phyloP scores from a whole-genome alignment of 2,329 filamentous ascomycete genomes.

The Fusarium sp. region DNA sequence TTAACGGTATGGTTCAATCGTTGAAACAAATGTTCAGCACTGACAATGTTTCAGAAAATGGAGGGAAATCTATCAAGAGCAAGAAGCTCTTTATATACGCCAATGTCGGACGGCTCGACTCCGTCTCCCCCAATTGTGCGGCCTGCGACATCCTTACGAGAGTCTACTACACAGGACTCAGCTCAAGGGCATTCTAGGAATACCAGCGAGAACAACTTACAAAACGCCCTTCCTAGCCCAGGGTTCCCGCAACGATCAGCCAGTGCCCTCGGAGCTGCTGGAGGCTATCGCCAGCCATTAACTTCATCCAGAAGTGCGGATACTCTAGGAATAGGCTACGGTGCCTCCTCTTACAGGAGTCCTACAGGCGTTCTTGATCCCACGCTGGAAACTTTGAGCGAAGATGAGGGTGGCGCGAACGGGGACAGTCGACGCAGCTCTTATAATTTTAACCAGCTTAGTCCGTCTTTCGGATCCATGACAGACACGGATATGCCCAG shows the following conservation, averaged over 20 bases:
- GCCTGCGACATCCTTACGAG: conserved; percentile 46
- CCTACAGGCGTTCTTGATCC: conserved; percentile 59
- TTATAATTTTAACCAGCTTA: conserved; percentile 56
- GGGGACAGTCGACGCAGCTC: conserved; percentile 41
- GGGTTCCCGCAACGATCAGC: conserved; percentile 68
- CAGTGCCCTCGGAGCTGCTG: conserved; percentile 72
- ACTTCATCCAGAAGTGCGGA: conserved; percentile 61
- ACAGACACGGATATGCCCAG: conserved; percentile 68
- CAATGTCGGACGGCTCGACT: conserved; percentile 64
- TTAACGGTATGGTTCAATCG: conserved; percentile 75
- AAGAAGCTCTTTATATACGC: conserved; percentile 71
- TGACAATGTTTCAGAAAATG: conserved; percentile 76
- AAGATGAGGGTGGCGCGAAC: conserved; percentile 61
- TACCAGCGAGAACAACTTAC: conserved; percentile 51
- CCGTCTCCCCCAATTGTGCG: conserved; percentile 63
- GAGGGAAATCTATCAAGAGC: conserved; percentile 89
- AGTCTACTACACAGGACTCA: conserved; percentile 31
- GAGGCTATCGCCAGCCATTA: conserved; percentile 67
- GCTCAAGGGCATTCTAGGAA: conserved; percentile 52
- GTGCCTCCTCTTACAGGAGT: conserved; percentile 53
- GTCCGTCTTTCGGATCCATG: conserved; percentile 60
- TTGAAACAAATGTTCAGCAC: conserved; percentile 8
- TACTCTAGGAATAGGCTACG: conserved; percentile 52
- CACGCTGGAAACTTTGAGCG: conserved; percentile 66
- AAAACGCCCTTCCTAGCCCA: conserved; percentile 47